Evolutionary conservation across 495 filamentous ascomycete species (phyloP), one percentile per base, ranked within the genome.

Genomic region (Haplographium delicatum): DNA sequence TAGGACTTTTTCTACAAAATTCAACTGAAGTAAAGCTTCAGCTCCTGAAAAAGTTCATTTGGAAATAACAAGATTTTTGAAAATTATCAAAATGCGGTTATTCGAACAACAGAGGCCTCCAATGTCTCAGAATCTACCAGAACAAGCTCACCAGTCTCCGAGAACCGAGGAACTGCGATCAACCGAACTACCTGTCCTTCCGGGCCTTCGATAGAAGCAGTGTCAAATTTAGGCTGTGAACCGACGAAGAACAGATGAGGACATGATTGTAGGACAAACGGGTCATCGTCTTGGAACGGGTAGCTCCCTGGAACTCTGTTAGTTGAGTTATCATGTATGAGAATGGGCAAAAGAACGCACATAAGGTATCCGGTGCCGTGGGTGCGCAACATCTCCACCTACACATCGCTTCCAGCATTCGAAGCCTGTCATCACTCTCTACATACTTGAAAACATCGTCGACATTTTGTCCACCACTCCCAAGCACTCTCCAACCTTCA

Each of bases 391-490:
- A 85, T 47, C 91, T 76, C 94, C 94, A 98, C 53, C 88, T 78
- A 53, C 95, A 77, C 76, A 93, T 86, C 33, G 81, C 80, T 68
- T 97, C 93, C 83, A 96, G 89, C 74, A 96, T 84, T 25, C 82
- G 83, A 28, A 97, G 53, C 31, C 88, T 65, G 51, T 87, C 82
- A 13, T 89, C 80, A 19, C 79, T 78, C 30, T 82, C 79, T 16
- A 97, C 75, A 57, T 97, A 97, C 57, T 93, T 90, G 63, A 87
- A 86, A 7, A 96, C 78, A 67, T 99, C 93, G 59, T 96, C 89
- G 0, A 97, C 78, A 49, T 91, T 91, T 68, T 99, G 93, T 0
- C 93, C 93, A 22, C 85, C 85, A 4, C 82, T 89, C 10, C 86
- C 91, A 53, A 95, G 77, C 10, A 96, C 64, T 22, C 85, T 75